Evolutionary conservation across 1,139 yeast species (phyloP), one percentile per base, ranked within the genome.

Genomic region (Suhomyces kunorum): DNA sequence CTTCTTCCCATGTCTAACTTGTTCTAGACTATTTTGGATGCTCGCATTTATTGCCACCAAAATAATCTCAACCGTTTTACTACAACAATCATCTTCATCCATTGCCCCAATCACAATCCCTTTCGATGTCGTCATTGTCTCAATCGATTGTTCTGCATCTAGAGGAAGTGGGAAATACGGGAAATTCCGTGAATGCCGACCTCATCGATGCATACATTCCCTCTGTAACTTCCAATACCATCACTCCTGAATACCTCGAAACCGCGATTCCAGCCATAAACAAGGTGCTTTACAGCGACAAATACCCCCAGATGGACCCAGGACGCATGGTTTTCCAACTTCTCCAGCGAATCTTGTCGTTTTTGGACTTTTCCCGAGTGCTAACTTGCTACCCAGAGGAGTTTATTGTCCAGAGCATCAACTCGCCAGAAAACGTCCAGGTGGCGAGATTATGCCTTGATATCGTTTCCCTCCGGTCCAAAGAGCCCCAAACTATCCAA

Each of bases 321-420:
- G 43, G 51, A 6, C 45, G 44, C 5, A 42, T 42, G 6, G 41
- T 61, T 3, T 41, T 63, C 4, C 52, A 48, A 7, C 49, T 66
- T 11, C 51, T 63, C 22, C 60, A 55, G 24, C 46, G 52, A 7
- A 35, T 67, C 1, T 43, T 68, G 15, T 27, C 49, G 7, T 40
- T 40, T 17, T 36, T 61, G 15, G 40, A 51, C 2, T 55, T 60
- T 36, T 39, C 42, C 4, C 46, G 52, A 5, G 50, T 66, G 15
- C 34, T 58, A 20, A 28, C 38, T 11, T 41, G 51, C 23, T 66
- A 61, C 35, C 55, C 67, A 0, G 27, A 30, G 5, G 56, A 59
- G 7, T 52, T 51, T 28, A 60, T 66, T 4, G 28, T 54, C 3
- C 50, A 49, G 5, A 49, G 48, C 18, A 27, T 49, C 32, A 28